Base-by-base conservation (phyloP, 306 rosid genomes). In the Cucumis cinereus region DNA sequence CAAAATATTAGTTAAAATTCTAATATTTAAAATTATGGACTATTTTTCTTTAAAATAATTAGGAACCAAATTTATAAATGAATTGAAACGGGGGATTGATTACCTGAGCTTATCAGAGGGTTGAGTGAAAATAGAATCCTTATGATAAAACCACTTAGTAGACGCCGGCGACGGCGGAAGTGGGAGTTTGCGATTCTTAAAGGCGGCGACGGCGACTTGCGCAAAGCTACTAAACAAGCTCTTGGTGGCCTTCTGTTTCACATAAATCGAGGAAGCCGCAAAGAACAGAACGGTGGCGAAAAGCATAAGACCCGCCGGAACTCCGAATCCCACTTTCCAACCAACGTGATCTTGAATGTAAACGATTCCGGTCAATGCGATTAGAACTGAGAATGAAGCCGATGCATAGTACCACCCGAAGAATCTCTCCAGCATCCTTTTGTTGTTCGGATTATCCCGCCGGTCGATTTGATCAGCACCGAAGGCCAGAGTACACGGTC, bases 241-340 rank as follows among this genome's bases (percentile, higher is more conserved):
- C 77, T 57, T 80, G 26, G 76, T 77, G 3, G 90, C 88, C 61
- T 83, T 85, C 22, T 74, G 81, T 78, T 86, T 91, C 23, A 91
- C 82, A 69, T 89, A 91, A 8, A 82, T 53, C 33, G 90, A 72
- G 41, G 88, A 86, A 12, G 87, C 88, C 23, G 84, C 64, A 60
- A 87, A 80, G 83, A 91, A 86, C 16, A 79, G 63, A 62, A 82
- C 2, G 12, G 83, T 74, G 11, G 92, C 85, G 4, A 86, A 2
- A 59, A 87, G 20, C 96, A 89, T 89, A 8, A 89, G 87, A 55
- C 79, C 58, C 14, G 83, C 90, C n/a, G 92, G 93, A 38, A 91
- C 81, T 1, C 89, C 93, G 70, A 89, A 91, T 14, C 96, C 93
- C 40, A 91, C n/a, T 82, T 49, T 82, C 96, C 96, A 91, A 8